Evolutionary conservation across 306 rosid species (phyloP), one percentile per base, ranked within the genome.

Genomic region (Phaseolus lunatus): DNA sequence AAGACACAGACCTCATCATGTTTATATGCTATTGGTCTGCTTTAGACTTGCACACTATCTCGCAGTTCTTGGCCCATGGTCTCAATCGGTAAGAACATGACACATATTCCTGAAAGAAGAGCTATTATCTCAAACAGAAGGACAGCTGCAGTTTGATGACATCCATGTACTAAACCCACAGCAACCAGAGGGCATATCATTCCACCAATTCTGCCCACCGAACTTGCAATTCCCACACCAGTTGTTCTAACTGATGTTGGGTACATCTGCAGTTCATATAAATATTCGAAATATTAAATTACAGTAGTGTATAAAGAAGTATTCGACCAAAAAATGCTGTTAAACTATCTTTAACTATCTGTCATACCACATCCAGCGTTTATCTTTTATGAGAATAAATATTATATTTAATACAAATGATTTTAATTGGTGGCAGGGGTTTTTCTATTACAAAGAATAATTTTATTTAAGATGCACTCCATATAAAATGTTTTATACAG

Each of bases 111-210:
- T 15, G 99, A 95, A 72, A 95, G 13, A 62, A 95, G 73, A 65
- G 90, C 83, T 73, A 89, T 84, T 19, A 91, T 69, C 88, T 72
- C 97, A 76, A 95, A 95, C 66, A 95, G 85, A 83, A 92, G 45
- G 75, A 95, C 85, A 69, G 98, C 85, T 19, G 50, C 52, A 59
- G 94, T 89, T 86, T 92, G 97, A 86, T 95, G 99, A 58, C 99
- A 95, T 65, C 87, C 90, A 27, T 89, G 91, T 7, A 95, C 93
- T 82, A 95, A 81, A 70, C 91, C 89, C 77, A 92, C 92, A 7
- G 99, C 97, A 72, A 95, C 99, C 27, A 92, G 75, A 53, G 99
- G 97, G 71, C 99, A 95, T 65, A 86, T 0, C 87, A 95, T 95
- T 68, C 99, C 99, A 16, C 99, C 99, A 41, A 92, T 89, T 82